These are phyloP conservation scores for Prosopis cineraria DNA, from an alignment of 306 rosid genomes.

Conservation along the genomic window DNA sequence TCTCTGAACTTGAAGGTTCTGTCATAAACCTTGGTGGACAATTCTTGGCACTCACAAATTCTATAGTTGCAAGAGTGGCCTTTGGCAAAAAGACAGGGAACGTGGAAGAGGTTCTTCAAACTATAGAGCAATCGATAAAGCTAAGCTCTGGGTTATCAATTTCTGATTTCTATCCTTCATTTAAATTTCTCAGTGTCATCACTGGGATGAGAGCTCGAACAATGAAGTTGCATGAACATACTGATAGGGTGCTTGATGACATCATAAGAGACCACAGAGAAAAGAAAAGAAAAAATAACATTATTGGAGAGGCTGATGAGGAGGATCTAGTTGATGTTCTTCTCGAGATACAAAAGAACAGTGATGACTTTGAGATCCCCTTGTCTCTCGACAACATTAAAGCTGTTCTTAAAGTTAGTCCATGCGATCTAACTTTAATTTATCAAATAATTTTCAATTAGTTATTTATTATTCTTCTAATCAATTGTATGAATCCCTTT, in stretches of 20 bases:
- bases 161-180: not conserved
- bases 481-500: not conserved
- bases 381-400: not conserved
- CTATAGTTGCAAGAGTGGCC: not conserved
- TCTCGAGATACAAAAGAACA: not conserved
- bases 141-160: not conserved
- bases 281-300: not conserved
- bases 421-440: not conserved
- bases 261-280: not conserved
- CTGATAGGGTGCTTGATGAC: not conserved
- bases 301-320: not conserved
- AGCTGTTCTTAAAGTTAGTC: not conserved
- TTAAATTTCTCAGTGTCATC: not conserved
- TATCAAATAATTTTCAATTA: too few species aligned
- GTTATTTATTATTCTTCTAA: too few species aligned
- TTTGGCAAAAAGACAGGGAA: not conserved
- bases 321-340: slow-evolving; percentile 3
- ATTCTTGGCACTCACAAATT: not conserved
- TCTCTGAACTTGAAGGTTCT: not conserved
- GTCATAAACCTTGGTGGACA: not conserved
- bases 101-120: not conserved
- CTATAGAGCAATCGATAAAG: not conserved
- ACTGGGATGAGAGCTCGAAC: not conserved
- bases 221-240: not conserved
- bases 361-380: not conserved